Conservation (phyloP, 73 alveolate species). For the Tetrahymena elliotti region DNA sequence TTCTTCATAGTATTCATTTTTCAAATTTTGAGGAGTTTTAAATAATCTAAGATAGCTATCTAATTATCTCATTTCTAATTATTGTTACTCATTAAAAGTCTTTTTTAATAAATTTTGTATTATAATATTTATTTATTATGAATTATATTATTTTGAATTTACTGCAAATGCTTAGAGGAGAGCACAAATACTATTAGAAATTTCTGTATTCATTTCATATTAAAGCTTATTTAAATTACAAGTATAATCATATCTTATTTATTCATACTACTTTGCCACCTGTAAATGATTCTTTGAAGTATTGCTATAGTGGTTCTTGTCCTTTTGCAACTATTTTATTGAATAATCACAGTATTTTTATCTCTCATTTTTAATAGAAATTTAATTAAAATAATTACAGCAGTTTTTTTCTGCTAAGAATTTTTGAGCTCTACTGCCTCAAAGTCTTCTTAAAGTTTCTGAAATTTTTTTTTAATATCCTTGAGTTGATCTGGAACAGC, state of each 20-base stretch:
- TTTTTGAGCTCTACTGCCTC: neutral
- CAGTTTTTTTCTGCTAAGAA: neutral
- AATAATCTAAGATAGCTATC: neutral
- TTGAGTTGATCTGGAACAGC: neutral
- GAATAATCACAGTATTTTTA: neutral
- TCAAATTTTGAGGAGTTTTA: neutral
- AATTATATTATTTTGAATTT: neutral
- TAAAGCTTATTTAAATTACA: neutral
- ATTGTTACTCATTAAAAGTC: neutral
- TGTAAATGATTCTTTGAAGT: neutral
- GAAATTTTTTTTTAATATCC: neutral
- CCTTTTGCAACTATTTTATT: neutral
- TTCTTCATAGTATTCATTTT: neutral
- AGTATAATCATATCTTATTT: neutral
- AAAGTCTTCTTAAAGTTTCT: neutral
- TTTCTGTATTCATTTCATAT: neutral
- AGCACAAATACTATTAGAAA: neutral
- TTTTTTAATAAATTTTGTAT: neutral
- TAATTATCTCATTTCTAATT: neutral
- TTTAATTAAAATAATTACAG: neutral
- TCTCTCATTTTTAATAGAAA: neutral
- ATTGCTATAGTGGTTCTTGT: neutral
- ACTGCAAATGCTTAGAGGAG: neutral
- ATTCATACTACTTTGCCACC: neutral
- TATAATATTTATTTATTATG: neutral